Percentiles rank a stretch among this genome's conserved stretches.
Conservation (phyloP, 371 early-diverging fungal genomes). For the Umbelopsis sp. region DNA sequence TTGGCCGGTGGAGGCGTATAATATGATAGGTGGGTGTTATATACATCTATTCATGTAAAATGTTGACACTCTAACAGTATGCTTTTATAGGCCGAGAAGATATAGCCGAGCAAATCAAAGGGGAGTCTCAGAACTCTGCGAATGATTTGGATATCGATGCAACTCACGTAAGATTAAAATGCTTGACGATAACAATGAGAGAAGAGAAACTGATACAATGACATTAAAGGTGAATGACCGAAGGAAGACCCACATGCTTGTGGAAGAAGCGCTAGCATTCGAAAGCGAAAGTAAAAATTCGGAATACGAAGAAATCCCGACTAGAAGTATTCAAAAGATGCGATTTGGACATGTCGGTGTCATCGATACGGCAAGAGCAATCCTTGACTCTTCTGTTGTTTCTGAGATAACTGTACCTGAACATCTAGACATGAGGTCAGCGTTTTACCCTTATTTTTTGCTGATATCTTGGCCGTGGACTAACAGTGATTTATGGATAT, state of each 20-base stretch:
- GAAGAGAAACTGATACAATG: neutral
- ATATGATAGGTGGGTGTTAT: constrained; percentile 45
- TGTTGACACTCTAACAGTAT: neutral
- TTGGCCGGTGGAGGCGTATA: constrained; percentile 50
- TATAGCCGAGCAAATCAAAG: constrained; percentile 53
- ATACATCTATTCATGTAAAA: neutral
- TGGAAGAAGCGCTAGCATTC: constrained; percentile 16
- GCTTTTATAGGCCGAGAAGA: constrained; percentile 59
- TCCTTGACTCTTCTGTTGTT: constrained; percentile 54
- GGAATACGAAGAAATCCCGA: constrained; percentile 28
- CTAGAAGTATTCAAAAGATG: constrained; percentile 38
- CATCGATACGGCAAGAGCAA: constrained; percentile 60
- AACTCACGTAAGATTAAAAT: neutral
- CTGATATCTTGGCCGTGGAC: neutral
- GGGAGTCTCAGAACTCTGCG: constrained; percentile 13
- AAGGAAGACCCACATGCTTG: constrained; percentile 17
- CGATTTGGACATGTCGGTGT: constrained; percentile 71
- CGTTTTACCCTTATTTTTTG: constrained; percentile 15
- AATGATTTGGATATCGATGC: constrained; percentile 4
- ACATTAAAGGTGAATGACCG: neutral
- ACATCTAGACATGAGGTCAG: constrained; percentile 38
- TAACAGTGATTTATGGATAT: neutral
- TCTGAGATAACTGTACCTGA: constrained; percentile 45
- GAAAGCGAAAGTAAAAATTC: neutral
- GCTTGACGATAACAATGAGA: neutral